These are phyloP conservation scores for Colletotrichum acutatum DNA, from an alignment of 2,329 filamentous ascomycete species.

Conservation along the genomic window DNA sequence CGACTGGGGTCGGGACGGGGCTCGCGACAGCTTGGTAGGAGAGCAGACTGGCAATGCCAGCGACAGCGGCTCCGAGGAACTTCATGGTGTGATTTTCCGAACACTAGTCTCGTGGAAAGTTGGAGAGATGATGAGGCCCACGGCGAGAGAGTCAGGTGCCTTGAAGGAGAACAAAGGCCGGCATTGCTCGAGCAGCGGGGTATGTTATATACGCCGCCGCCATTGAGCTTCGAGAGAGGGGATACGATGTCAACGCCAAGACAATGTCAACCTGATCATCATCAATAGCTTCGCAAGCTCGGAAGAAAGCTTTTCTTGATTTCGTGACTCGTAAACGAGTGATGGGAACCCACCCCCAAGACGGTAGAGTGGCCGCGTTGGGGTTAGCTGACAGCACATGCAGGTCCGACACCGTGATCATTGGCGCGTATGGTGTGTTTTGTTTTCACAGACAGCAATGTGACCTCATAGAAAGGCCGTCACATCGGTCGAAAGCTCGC, in stretches of 20 bases:
- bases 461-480: conserved; percentile 30
- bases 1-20: conserved; percentile 29
- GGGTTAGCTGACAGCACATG: conserved; percentile 16
- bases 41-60: conserved; percentile 25
- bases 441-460: conserved; percentile 5
- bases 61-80: conserved; percentile 21
- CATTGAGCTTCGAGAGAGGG: background rate
- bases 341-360: conserved; percentile 21
- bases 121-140: background rate
- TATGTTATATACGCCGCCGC: conserved; percentile 14
- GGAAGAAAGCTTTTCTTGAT: conserved; percentile 15
- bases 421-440: conserved; percentile 20
- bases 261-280: conserved; percentile 9
- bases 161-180: background rate
- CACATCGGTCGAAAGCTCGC: conserved; percentile 22
- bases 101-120: background rate
- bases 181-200: background rate
- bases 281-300: background rate
- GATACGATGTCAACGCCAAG: background rate
- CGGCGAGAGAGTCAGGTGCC: background rate
- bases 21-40: conserved; percentile 18
- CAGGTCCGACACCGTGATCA: conserved; percentile 22
- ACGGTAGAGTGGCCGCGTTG: conserved; percentile 8
- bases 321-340: conserved; percentile 23
- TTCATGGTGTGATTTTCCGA: conserved; percentile 9